Conservation (phyloP, 148 eudicot species). For the Gaultheria prostrata region DNA sequence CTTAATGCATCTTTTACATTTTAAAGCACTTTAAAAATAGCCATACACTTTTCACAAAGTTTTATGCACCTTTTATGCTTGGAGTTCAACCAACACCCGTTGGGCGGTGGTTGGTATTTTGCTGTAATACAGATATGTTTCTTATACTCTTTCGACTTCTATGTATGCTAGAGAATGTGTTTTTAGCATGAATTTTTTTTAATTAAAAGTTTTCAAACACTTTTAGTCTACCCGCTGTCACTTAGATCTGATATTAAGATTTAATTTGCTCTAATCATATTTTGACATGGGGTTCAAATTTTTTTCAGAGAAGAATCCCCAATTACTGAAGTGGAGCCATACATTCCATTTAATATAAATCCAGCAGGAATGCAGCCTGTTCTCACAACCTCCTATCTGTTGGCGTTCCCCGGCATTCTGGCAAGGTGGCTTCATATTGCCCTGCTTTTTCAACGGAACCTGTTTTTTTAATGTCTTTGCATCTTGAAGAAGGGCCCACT, state of each 20-base stretch:
- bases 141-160: not conserved
- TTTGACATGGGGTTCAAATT: constrained; percentile 19
- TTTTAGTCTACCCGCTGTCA: not conserved
- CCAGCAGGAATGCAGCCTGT: constrained; percentile 99
- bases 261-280: not conserved
- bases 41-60: not conserved
- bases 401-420: constrained; percentile 85
- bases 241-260: not conserved
- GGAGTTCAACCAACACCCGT: not conserved
- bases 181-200: not conserved
- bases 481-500: not conserved
- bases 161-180: not conserved
- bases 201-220: not conserved
- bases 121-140: not conserved
- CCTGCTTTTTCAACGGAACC: constrained; percentile 3
- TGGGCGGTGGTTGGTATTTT: not conserved
- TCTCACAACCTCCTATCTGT: constrained; percentile 78
- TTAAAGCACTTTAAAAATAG: not conserved
- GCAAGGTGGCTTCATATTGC: constrained; percentile 55
- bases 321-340: constrained; percentile 91
- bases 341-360: constrained; percentile 93
- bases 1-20: not conserved
- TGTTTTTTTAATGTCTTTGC: constrained; percentile 2
- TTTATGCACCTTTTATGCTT: not conserved
- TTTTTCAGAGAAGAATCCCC: constrained; percentile 71